Evolutionary conservation across 2,329 filamentous ascomycete species (phyloP).

Genomic region (Aspergillus tanneri): DNA sequence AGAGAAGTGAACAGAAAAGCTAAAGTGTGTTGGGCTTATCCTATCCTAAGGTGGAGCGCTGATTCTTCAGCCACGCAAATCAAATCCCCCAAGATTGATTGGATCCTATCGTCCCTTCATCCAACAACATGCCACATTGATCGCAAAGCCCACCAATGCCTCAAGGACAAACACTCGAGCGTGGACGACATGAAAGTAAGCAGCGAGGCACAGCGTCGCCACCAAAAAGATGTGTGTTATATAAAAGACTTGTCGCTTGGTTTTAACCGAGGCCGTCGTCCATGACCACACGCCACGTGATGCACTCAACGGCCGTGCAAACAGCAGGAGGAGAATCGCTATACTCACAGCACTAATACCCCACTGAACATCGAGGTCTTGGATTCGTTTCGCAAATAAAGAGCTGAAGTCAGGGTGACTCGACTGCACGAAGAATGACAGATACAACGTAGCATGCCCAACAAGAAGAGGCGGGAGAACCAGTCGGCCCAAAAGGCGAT

Average conservation of each 20-base stretch:
- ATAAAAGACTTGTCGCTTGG: slow-evolving; percentile 53
- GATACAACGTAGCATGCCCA: slow-evolving; percentile 55
- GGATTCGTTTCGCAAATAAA: slow-evolving; percentile 54
- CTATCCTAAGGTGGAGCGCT: too few species aligned
- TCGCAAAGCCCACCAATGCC: slow-evolving; percentile 46
- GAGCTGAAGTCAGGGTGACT: slow-evolving; percentile 36
- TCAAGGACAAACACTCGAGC: slow-evolving; percentile 56
- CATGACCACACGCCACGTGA: slow-evolving; percentile 15
- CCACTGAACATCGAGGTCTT: slow-evolving; percentile 57
- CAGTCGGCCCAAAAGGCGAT: slow-evolving; percentile 59
- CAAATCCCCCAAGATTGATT: neutral
- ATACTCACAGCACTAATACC: slow-evolving; percentile 53
- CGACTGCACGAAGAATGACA: slow-evolving; percentile 57
- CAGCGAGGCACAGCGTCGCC: slow-evolving; percentile 47
- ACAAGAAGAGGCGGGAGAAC: slow-evolving; percentile 52
- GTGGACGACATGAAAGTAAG: slow-evolving; percentile 58
- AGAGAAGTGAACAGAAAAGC: neutral
- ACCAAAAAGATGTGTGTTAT: slow-evolving; percentile 55
- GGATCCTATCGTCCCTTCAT: slow-evolving; percentile 8
- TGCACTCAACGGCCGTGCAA: slow-evolving; percentile 45
- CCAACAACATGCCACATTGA: slow-evolving; percentile 42
- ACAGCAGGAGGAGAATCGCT: slow-evolving; percentile 49
- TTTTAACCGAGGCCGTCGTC: slow-evolving; percentile 21
- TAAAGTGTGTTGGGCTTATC: too few species aligned
- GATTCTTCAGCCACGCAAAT: too few species aligned